Evolutionary conservation across 768 basidiomycete genomes (phyloP).

Genomic region (Exidia glandulosa): DNA sequence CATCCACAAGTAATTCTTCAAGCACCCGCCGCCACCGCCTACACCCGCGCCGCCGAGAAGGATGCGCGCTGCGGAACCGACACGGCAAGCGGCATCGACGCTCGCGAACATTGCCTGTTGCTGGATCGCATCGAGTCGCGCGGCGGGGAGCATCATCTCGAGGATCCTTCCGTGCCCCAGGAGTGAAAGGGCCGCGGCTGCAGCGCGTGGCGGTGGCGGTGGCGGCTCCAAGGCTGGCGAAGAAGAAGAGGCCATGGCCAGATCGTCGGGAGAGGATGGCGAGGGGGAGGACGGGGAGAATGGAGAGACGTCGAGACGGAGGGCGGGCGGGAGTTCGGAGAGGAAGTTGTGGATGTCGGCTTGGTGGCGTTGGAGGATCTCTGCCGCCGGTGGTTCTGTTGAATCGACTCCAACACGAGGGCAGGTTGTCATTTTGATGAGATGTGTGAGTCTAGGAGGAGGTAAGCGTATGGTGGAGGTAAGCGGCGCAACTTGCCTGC

Average conservation of each 20-base stretch:
- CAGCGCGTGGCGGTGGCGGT: not conserved
- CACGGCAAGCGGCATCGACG: too few species aligned
- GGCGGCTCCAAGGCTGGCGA: not conserved
- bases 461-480: too few species aligned
- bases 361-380: not conserved
- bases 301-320: not conserved
- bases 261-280: not conserved
- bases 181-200: not conserved
- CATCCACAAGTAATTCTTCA: not conserved
- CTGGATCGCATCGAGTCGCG: too few species aligned
- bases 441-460: too few species aligned
- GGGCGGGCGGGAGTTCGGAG: not conserved
- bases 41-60: not conserved
- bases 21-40: too few species aligned
- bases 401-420: too few species aligned
- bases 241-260: not conserved
- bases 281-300: not conserved
- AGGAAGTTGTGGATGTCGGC: not conserved
- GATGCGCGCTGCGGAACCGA: not conserved
- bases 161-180: too few species aligned
- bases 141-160: too few species aligned
- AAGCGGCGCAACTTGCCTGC: not conserved
- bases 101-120: too few species aligned
- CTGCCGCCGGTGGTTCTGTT: too few species aligned
- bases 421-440: too few species aligned